phyloP scores from a whole-genome alignment of 2,329 filamentous ascomycete species.

The Talaromyces amestolkiae region DNA sequence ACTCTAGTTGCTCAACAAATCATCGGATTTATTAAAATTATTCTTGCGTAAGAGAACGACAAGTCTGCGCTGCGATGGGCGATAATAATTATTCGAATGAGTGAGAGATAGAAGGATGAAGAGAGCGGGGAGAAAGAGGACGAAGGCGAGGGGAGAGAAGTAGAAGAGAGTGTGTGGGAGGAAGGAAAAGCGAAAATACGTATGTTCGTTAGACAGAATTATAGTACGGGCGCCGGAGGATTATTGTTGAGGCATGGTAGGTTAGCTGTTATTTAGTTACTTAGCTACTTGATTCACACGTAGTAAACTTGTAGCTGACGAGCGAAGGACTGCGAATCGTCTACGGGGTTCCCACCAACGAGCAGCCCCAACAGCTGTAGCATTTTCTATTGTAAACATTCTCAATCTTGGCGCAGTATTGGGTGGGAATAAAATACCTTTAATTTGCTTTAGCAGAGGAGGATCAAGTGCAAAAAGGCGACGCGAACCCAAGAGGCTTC shows the following conservation, averaged over 20 bases:
- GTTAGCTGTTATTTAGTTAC: background rate
- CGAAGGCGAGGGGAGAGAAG: conserved; percentile 12
- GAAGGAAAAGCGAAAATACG: conserved; percentile 10
- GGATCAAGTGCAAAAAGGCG: background rate
- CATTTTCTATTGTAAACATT: background rate
- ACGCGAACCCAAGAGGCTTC: background rate
- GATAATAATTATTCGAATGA: conserved; percentile 46
- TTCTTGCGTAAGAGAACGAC: conserved; percentile 27
- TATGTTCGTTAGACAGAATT: background rate
- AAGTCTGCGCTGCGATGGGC: conserved; percentile 25
- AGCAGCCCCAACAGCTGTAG: background rate
- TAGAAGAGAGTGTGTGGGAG: background rate
- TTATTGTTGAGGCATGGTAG: background rate
- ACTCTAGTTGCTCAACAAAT: background rate
- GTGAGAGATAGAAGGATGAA: conserved; percentile 30
- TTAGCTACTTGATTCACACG: background rate
- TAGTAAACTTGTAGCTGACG: background rate
- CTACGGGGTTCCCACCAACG: background rate
- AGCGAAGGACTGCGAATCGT: background rate
- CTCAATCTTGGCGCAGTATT: background rate
- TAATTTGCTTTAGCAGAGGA: background rate
- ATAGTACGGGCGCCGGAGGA: background rate
- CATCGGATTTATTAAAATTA: background rate
- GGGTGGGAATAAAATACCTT: background rate
- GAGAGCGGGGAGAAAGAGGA: conserved; percentile 20